Percentiles rank a stretch among this genome's conserved stretches.
phyloP scores from a whole-genome alignment of 768 basidiomycete species.

The Atractiella rhizophila region DNA sequence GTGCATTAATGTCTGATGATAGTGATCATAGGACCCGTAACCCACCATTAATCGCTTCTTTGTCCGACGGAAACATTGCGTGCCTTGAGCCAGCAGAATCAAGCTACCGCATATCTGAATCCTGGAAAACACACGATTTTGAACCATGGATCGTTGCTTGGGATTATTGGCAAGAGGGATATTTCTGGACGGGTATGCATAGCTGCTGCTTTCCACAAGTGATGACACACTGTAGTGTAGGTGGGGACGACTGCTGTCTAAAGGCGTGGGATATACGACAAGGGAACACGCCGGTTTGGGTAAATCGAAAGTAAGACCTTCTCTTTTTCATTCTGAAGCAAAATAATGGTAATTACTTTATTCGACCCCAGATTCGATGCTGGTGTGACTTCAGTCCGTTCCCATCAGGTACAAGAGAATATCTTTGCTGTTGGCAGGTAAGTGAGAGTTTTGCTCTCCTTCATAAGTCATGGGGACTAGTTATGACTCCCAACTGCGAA shows the following conservation, averaged over 20 bases:
- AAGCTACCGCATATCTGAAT: slow-evolving; percentile 28
- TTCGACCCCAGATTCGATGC: slow-evolving; percentile 45
- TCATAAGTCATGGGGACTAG: slow-evolving; percentile 23
- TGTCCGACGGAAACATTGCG: slow-evolving; percentile 47
- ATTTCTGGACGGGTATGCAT: slow-evolving; percentile 53
- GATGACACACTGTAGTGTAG: slow-evolving; percentile 23
- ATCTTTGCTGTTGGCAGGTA: slow-evolving; percentile 77
- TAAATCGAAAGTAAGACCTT: slow-evolving; percentile 43
- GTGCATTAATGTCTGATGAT: neutral
- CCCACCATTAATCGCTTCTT: slow-evolving; percentile 39
- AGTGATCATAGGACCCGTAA: slow-evolving; percentile 5
- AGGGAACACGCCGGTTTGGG: slow-evolving; percentile 34
- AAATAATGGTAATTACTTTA: too few species aligned
- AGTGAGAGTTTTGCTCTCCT: slow-evolving; percentile 2
- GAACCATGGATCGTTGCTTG: slow-evolving; percentile 88
- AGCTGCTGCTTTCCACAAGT: neutral
- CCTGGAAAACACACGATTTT: slow-evolving; percentile 71
- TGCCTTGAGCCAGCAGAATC: slow-evolving; percentile 23
- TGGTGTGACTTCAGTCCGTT: slow-evolving; percentile 74
- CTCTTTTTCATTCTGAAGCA: neutral
- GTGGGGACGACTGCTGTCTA: slow-evolving; percentile 72
- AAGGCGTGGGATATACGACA: slow-evolving; percentile 75
- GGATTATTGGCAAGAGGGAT: slow-evolving; percentile 51
- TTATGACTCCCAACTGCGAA: slow-evolving; percentile 52
- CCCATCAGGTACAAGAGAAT: slow-evolving; percentile 51